These are phyloP conservation scores for Auriscalpium orientale DNA, from an alignment of 768 basidiomycete species.

Conservation along the genomic window DNA sequence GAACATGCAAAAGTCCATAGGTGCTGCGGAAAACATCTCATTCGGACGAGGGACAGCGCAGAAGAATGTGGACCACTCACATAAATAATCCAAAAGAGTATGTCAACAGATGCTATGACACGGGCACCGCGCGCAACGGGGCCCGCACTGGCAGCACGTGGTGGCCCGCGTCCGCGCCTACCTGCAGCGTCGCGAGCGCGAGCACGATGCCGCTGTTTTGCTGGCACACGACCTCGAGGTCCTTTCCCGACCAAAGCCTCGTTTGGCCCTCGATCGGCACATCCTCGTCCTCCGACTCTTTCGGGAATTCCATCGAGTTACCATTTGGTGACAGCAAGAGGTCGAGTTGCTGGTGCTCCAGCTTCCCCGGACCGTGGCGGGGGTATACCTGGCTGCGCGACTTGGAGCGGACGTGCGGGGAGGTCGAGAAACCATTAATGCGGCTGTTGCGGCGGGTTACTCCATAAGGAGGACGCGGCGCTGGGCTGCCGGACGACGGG, in stretches of 20 bases:
- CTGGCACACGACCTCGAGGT: conserved; percentile 75
- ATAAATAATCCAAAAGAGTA: neutral
- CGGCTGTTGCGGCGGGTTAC: conserved; percentile 14
- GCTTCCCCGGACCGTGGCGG: conserved; percentile 52
- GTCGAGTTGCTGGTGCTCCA: conserved; percentile 48
- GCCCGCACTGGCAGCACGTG: neutral
- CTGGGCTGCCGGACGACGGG: conserved; percentile 21
- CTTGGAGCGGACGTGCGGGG: conserved; percentile 50
- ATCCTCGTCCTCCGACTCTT: conserved; percentile 21
- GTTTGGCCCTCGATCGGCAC: conserved; percentile 33
- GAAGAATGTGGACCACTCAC: neutral
- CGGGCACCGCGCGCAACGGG: neutral
- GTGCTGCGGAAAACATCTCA: neutral
- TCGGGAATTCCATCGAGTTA: conserved; percentile 8
- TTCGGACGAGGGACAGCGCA: neutral
- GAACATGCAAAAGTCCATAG: neutral
- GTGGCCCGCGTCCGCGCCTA: conserved; percentile 30
- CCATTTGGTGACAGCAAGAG: conserved; percentile 2
- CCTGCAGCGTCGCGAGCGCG: conserved; percentile 59
- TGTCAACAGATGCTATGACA: neutral
- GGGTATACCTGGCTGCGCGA: conserved; percentile 66
- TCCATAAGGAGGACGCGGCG: conserved; percentile 5
- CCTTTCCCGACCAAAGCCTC: conserved; percentile 69
- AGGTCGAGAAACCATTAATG: conserved; percentile 7
- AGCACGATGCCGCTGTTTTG: conserved; percentile 85